Evolutionary conservation across 2,329 filamentous ascomycete species (phyloP), one percentile per base, ranked within the genome.

Genomic region (Coleophoma crateriformis): DNA sequence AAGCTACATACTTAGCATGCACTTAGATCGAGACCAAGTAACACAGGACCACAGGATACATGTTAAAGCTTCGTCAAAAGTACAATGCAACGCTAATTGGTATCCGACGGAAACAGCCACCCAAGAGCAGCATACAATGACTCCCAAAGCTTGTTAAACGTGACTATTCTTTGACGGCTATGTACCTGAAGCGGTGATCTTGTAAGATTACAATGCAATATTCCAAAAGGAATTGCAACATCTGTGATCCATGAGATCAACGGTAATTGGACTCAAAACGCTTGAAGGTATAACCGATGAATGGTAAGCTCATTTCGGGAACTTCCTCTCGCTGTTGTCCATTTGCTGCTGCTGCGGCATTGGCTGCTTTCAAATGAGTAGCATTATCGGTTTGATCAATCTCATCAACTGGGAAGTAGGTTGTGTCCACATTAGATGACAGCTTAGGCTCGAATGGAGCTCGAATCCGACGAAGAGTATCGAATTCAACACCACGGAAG

Each of bases 391-490:
- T 92, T 74, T 97, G 92, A 61, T 95, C 90, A 65, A 99, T 96
- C 70, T 99, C 94, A 65, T 99, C 94, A 47, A 90, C 96, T 10
- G 94, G 94, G 83, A 99, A 99, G 76, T 99, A 97, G 43, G 91
- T 92, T 17, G 94, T 96, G 67, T 99, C 94, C 62, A 96, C 87
- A 68, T 94, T 94, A 55, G 90, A 95, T 53, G 88, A 87, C 56
- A 99, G 77, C 64, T 90, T 90, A 3, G 94, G 94, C 73, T 97
- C 92, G 66, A 99, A 99, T 0, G 94, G 94, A 51, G 94, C 94
- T 35, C 91, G 87, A 64, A 99, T 97, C 53, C 87, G 85, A 56
- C 94, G 89, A 58, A 99, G 78, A 60, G 87, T 88, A 58, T 96
- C 90, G 77, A 95, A 99, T 59, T 95, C 87, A 27, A 99, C 94